Evolutionary conservation across 306 rosid species (phyloP).

Genomic region (Lathyrus oleraceus): DNA sequence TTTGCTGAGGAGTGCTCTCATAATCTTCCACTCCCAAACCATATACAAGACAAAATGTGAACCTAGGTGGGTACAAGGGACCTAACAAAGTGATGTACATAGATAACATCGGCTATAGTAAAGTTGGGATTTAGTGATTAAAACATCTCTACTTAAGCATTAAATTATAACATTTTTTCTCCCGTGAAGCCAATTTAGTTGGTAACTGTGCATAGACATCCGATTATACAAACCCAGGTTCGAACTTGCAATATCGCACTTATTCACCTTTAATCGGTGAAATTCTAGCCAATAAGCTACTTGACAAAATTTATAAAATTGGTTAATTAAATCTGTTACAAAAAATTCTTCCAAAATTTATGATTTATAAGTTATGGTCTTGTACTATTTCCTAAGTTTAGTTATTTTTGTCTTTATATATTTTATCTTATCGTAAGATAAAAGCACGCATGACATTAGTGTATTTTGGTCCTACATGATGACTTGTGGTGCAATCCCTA

Average conservation of each 20-base stretch:
- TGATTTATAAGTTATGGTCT: constrained; percentile 10
- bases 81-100: constrained; percentile 27
- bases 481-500: constrained; percentile 40
- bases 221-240: no score
- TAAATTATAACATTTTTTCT: no score
- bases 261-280: background rate
- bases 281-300: no score
- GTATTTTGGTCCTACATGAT: constrained; percentile 35
- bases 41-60: constrained; percentile 53
- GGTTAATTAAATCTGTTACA: no score
- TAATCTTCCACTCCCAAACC: constrained; percentile 40
- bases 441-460: constrained; percentile 28
- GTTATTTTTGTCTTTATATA: constrained; percentile 20
- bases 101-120: constrained; percentile 5
- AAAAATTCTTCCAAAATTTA: background rate
- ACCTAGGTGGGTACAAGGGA: constrained; percentile 41
- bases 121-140: background rate
- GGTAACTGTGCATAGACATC: no score
- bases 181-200: no score
- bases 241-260: background rate
- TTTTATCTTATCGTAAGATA: constrained; percentile 36
- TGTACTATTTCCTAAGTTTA: constrained; percentile 10
- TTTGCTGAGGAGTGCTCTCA: constrained; percentile 22
- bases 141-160: background rate
- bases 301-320: no score